Evolutionary conservation across 768 basidiomycete genomes (phyloP), one percentile per base, ranked within the genome.

Genomic region (Suillus clintonianus): DNA sequence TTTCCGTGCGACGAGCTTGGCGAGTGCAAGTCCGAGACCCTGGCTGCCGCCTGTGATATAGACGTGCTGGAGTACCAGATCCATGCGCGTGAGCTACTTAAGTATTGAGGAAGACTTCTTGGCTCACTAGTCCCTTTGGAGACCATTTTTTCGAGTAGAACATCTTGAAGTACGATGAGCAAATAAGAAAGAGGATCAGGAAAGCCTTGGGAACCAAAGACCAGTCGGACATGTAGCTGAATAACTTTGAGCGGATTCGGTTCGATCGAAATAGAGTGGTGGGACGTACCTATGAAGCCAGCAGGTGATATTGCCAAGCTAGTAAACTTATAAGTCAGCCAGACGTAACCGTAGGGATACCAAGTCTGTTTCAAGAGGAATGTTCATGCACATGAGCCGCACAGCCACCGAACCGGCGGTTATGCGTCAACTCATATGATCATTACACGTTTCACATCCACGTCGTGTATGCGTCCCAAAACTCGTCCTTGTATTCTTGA

Each of bases 11-110:
- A 97, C 81, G 17, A 89, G 77, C 34, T 83, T 80, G 1, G 94
- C 90, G 9, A 96, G 78, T 0, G 87, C 83, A 2, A 94, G 82
- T 1, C 95, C 95, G 0, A 95, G 85, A 1, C 95, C 95, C 15
- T 87, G 81, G 47, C 88, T 90, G 4, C 92, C 94, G 3, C 95
- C 95, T 0, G 94, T 94, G 19, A 97, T 80, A 72, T 94, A 93
- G 75, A 88, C 86, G 68, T 95, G 92, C 95, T 96, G 64, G 11
- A 59, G 17, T n/a, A n/a, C n/a, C n/a, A n/a, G n/a, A n/a, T n/a
- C 30, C 61, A 30, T 51, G 32, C 30, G n/a, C 7, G 19, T 57
- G 5, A 41, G 30, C n/a, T 1, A 32, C 24, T 19, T 5, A 10
- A 17, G n/a, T 4, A n/a, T 39, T 2, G 19, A n/a, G 6, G 8